Evolutionary conservation across 2,329 filamentous ascomycete species (phyloP).

Genomic region (Penicillium psychrosexuale): DNA sequence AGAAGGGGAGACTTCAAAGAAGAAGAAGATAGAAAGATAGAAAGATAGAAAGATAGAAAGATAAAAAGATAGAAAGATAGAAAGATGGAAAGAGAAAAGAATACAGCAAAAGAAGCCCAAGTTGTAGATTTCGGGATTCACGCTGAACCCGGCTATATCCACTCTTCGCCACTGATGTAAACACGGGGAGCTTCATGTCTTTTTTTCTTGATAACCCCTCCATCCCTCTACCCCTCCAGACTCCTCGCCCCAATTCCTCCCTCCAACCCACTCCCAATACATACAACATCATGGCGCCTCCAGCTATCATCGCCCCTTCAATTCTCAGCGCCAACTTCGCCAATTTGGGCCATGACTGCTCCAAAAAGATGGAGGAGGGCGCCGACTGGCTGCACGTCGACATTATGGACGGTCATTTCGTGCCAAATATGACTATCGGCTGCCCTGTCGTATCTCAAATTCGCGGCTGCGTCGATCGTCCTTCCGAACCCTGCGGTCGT

Average conservation of each 20-base stretch:
- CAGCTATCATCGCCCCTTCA: conserved; percentile 94
- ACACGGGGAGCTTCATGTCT: conserved; percentile 12
- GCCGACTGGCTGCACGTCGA: conserved; percentile 95
- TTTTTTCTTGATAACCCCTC: conserved; percentile 1
- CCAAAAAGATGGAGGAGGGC: conserved; percentile 76
- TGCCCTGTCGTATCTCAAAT: conserved; percentile 94
- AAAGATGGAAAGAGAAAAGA: not conserved
- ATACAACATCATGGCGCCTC: conserved; percentile 62
- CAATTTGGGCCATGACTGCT: conserved; percentile 80
- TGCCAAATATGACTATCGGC: conserved; percentile 97
- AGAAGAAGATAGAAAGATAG: too few species aligned
- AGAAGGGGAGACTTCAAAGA: not conserved
- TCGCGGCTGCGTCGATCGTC: conserved; percentile 75
- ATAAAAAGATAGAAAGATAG: not conserved
- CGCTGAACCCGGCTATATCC: conserved; percentile 20
- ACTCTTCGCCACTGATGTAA: conserved; percentile 21
- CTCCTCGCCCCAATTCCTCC: not conserved
- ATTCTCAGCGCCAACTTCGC: conserved; percentile 97
- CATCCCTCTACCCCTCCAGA: not conserved
- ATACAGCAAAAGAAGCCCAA: not conserved
- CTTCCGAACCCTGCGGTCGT: conserved; percentile 65
- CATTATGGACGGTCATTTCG: conserved; percentile 98
- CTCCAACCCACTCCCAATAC: not conserved
- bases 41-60: not conserved
- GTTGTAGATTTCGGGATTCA: conserved; percentile 4